Conservation (phyloP, 164 flowering plant species). For the Taxillus chinensis region DNA sequence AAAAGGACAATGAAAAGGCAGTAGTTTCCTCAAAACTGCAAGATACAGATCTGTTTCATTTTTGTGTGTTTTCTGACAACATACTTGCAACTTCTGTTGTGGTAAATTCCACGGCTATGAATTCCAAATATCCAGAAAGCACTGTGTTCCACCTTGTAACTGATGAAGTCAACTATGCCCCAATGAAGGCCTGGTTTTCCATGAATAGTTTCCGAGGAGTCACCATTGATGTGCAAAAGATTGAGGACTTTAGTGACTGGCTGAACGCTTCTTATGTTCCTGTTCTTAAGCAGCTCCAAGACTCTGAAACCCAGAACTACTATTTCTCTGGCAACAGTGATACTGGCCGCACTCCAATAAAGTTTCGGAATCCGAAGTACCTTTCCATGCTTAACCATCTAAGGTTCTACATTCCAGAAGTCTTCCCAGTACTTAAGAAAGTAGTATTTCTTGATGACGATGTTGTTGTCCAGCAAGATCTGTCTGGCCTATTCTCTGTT, state of each 20-base stretch:
- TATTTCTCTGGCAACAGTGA: constrained; percentile 61
- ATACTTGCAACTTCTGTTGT: constrained; percentile 80
- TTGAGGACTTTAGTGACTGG: constrained; percentile 66
- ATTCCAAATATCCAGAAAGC: constrained; percentile 44
- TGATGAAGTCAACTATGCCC: constrained; percentile 65
- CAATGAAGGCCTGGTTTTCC: constrained; percentile 87
- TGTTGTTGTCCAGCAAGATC: constrained; percentile 81
- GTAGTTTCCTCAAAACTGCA: constrained; percentile 24
- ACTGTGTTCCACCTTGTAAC: constrained; percentile 80
- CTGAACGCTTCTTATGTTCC: constrained; percentile 89
- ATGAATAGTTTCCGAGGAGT: constrained; percentile 57
- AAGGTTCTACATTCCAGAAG: constrained; percentile 81
- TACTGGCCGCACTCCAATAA: constrained; percentile 53
- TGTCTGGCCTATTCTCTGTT: constrained; percentile 45
- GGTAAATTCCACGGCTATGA: constrained; percentile 65
- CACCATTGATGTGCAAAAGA: constrained; percentile 64
- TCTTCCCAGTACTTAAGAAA: constrained; percentile 58
- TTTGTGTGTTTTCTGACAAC: constrained; percentile 81
- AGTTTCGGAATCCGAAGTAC: constrained; percentile 81
- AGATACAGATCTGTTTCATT: constrained; percentile 60
- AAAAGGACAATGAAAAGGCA: constrained; percentile 26
- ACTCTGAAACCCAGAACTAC: constrained; percentile 61
- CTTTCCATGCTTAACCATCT: constrained; percentile 87
- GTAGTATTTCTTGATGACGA: constrained; percentile 84
- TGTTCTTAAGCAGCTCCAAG: constrained; percentile 80